A percentile compares a stretch with the other conserved stretches of the same genome.
Evolutionary conservation across 106 monocot genomes (phyloP).

Genomic region (Acanthochlamys bracteata): DNA sequence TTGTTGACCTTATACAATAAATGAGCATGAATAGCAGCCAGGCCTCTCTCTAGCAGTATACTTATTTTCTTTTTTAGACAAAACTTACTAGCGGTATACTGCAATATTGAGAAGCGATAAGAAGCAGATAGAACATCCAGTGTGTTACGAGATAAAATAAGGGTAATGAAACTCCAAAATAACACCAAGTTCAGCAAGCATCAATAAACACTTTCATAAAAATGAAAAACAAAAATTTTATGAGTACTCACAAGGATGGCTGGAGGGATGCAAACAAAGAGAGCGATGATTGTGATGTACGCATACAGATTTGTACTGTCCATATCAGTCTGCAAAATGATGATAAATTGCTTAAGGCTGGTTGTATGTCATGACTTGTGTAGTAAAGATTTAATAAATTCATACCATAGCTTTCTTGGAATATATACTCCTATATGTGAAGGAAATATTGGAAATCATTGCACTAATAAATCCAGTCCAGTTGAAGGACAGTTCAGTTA

Average conservation of each 20-base stretch:
- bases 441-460: conserved; percentile 99
- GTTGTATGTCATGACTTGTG: too few species aligned
- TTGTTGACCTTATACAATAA: too few species aligned
- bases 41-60: too few species aligned
- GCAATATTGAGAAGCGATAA: too few species aligned
- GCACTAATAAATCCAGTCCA: conserved; percentile 97
- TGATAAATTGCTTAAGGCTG: conserved; percentile 6
- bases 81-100: too few species aligned
- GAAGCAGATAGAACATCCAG: too few species aligned
- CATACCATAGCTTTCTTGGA: conserved; percentile 97
- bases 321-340: conserved; percentile 70
- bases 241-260: conserved; percentile 70
- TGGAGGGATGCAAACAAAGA: conserved; percentile 85
- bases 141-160: too few species aligned
- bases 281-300: conserved; percentile 92
- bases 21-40: too few species aligned
- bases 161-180: too few species aligned
- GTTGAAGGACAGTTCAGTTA: conserved; percentile 97
- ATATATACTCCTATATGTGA: conserved; percentile 97
- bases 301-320: conserved; percentile 99
- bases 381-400: neutral
- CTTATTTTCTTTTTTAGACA: too few species aligned
- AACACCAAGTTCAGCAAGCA: neutral
- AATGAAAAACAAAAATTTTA: neutral
- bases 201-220: neutral